A percentile compares a stretch with the other conserved stretches of the same genome.
These are phyloP conservation scores for Dactylellina drechsleri DNA, from an alignment of 2,329 filamentous ascomycete species.

Conservation along the genomic window DNA sequence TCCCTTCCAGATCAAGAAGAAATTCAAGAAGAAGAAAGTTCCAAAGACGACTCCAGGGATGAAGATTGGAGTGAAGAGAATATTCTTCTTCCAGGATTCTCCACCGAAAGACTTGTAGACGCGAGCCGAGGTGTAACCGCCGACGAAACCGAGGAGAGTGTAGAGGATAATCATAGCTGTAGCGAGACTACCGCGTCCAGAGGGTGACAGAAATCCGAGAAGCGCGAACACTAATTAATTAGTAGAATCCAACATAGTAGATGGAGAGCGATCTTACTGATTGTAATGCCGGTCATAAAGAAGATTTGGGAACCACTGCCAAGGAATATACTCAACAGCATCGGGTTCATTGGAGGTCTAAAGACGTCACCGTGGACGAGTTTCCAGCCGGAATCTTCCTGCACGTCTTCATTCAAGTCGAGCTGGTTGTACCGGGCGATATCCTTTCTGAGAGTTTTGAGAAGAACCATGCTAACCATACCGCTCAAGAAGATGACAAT, in stretches of 20 bases:
- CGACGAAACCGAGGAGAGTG: slow-evolving; percentile 89
- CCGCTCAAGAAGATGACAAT: slow-evolving; percentile 91
- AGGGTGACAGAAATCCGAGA: slow-evolving; percentile 92
- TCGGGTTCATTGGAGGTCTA: slow-evolving; percentile 81
- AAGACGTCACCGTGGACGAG: slow-evolving; percentile 97
- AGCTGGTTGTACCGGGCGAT: slow-evolving; percentile 96
- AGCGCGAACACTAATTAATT: slow-evolving; percentile 75
- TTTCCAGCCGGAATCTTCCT: slow-evolving; percentile 99
- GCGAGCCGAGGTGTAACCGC: slow-evolving; percentile 87
- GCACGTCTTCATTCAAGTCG: slow-evolving; percentile 91
- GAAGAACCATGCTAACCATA: slow-evolving; percentile 90
- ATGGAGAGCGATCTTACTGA: slow-evolving; percentile 65
- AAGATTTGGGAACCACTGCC: slow-evolving; percentile 96
- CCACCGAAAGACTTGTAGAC: slow-evolving; percentile 95
- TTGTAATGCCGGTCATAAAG: slow-evolving; percentile 95
- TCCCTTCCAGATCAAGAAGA: slow-evolving; percentile 93
- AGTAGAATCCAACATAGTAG: slow-evolving; percentile 29
- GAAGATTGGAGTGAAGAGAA: slow-evolving; percentile 83
- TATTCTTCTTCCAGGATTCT: slow-evolving; percentile 93
- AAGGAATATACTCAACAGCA: slow-evolving; percentile 85
- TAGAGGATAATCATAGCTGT: slow-evolving; percentile 94
- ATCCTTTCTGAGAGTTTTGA: slow-evolving; percentile 89
- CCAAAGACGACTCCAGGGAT: slow-evolving; percentile 87
- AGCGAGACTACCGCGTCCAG: slow-evolving; percentile 90
- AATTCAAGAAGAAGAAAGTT: slow-evolving; percentile 90